A percentile compares a stretch with the other conserved stretches of the same genome.
These are phyloP conservation scores for Heimioporus sp. DNA, from an alignment of 768 basidiomycete genomes.

Conservation along the genomic window DNA sequence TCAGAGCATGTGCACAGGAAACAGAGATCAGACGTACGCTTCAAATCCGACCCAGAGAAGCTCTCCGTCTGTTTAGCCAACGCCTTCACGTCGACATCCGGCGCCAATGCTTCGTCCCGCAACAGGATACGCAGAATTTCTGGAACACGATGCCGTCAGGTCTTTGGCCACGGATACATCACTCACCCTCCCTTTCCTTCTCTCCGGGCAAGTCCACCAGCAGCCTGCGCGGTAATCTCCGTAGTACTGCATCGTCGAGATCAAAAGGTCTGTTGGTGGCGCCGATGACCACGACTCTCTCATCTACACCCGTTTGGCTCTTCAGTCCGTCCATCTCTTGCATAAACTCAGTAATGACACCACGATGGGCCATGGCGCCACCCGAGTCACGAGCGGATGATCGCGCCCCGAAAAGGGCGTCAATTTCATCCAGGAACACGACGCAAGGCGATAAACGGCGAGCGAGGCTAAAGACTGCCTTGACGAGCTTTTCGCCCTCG, in stretches of 20 bases:
- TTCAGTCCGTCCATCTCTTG: conserved; percentile 95
- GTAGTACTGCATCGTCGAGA: conserved; percentile 87
- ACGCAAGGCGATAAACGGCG: conserved; percentile 87
- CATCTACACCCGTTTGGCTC: conserved; percentile 52
- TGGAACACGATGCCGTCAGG: conserved; percentile 28
- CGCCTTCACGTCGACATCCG: conserved; percentile 57
- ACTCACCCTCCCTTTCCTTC: conserved; percentile 78
- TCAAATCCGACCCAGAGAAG: conserved; percentile 94
- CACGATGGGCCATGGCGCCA: conserved; percentile 79
- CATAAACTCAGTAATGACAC: conserved; percentile 91
- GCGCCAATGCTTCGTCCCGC: conserved; percentile 69
- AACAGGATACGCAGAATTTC: conserved; percentile 87
- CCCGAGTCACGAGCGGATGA: conserved; percentile 73
- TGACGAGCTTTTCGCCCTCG: conserved; percentile 87
- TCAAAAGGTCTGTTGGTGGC: conserved; percentile 93
- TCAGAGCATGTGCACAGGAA: conserved; percentile 1
- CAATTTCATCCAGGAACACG: conserved; percentile 93
- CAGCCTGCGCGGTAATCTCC: conserved; percentile 82
- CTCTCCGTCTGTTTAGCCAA: conserved; percentile 75
- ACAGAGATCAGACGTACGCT: conserved; percentile 56
- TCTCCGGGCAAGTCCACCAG: conserved; percentile 88
- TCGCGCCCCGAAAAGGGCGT: conserved; percentile 88
- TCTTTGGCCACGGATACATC: neutral
- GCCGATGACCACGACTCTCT: conserved; percentile 87
- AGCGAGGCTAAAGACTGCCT: conserved; percentile 85